Evolutionary conservation across 768 basidiomycete genomes (phyloP), one percentile per base, ranked within the genome.

Genomic region (Tricholomella constricta): DNA sequence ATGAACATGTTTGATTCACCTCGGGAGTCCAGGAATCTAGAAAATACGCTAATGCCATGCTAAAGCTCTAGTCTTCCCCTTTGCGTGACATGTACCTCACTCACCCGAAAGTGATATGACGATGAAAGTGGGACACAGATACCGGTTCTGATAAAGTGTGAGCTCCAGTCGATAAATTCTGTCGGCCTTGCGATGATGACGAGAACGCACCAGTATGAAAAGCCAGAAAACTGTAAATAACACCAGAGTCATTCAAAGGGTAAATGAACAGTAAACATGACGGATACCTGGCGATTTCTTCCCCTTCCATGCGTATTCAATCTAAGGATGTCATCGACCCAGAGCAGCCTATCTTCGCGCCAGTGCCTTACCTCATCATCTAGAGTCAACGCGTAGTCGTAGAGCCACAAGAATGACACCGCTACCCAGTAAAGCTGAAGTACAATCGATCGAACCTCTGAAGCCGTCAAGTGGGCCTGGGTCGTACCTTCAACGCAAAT

Each of bases 71-170:
- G 34, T 35, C 6, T 22, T 26, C 27, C 5, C 2, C 32, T 19
- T 19, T 6, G 31, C 29, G 22, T 8, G 29, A n/a, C n/a, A 3
- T 19, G 17, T n/a, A n/a, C n/a, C n/a, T n/a, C n/a, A 45, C 50
- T 15, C 35, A 61, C 60, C 44, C 19, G 54, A 27, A 4, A 56
- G n/a, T 0, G 60, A 56, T 0, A 61, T 51, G n/a, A 58, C 22
- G 15, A 61, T 59, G 36, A 61, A 46, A 6, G 26, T 20, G 12
- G 55, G 45, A 15, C 29, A 43, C n/a, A 61, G 50, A 36, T 61
- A 61, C 22, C 60, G 60, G n/a, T 61, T 59, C 57, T 61, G 31
- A 22, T 15, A 6, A 20, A 23, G 9, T 36, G 11, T 35, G 9
- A 14, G 38, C 22, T 14, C 15, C 34, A 19, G 1, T n/a, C 11